phyloP scores from a whole-genome alignment of 2,329 filamentous ascomycete species.

The Chaetomium sp. region DNA sequence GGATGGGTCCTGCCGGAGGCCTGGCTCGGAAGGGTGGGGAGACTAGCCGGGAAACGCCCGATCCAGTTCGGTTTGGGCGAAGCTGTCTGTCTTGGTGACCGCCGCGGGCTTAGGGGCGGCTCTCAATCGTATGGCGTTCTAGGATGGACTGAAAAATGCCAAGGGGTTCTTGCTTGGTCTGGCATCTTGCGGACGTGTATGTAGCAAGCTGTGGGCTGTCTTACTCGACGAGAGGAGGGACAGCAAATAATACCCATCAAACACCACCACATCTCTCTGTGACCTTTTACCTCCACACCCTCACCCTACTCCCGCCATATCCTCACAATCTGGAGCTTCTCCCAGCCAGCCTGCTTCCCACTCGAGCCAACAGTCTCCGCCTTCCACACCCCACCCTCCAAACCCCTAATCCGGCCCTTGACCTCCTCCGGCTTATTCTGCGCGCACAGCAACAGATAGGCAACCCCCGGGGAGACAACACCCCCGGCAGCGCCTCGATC shows the following conservation, averaged over 20 bases:
- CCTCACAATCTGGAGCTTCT: constrained; percentile 85
- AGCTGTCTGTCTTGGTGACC: constrained; percentile 1
- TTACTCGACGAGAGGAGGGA: neutral
- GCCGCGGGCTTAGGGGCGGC: neutral
- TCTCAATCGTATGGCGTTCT: constrained; percentile 17
- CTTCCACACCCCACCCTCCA: constrained; percentile 56
- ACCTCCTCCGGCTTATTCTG: constrained; percentile 75
- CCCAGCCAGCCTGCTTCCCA: constrained; percentile 89
- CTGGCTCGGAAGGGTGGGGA: neutral
- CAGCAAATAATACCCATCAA: constrained; percentile 7
- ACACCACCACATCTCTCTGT: neutral
- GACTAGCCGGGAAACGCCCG: constrained; percentile 1
- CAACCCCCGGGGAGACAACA: constrained; percentile 69
- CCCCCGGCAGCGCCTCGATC: constrained; percentile 65
- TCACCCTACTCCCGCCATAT: constrained; percentile 73
- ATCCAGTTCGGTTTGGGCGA: neutral
- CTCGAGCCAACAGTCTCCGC: constrained; percentile 79
- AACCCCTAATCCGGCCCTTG: constrained; percentile 37
- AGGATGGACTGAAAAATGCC: constrained; percentile 15
- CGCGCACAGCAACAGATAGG: constrained; percentile 86
- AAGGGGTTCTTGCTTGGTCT: constrained; percentile 6
- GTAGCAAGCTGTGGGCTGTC: neutral
- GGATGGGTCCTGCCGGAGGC: neutral
- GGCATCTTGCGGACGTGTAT: constrained; percentile 11
- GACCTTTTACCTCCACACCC: constrained; percentile 63